Evolutionary conservation across 352 stramenopile species (phyloP).

Genomic region (Phytopythium boreale): DNA sequence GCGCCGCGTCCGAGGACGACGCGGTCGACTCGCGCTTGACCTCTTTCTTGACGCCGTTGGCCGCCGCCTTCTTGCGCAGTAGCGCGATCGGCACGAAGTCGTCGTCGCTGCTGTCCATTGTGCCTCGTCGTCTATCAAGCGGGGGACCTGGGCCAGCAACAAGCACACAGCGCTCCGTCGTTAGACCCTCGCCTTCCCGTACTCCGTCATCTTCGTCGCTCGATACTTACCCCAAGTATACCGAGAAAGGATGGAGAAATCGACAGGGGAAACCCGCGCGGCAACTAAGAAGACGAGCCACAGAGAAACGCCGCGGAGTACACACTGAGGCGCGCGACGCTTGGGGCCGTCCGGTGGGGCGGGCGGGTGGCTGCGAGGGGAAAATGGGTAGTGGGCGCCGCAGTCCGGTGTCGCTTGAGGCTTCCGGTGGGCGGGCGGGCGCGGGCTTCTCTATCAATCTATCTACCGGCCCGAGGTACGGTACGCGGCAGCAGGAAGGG

Average conservation of each 20-base stretch:
- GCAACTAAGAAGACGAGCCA: too few relatives aligned
- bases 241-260: constrained; percentile 1
- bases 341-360: not conserved
- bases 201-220: not conserved
- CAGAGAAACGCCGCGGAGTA: too few relatives aligned
- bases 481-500: too few relatives aligned
- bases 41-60: constrained; percentile 12
- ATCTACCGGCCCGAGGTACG: not conserved
- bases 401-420: not conserved
- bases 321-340: not conserved
- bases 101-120: constrained; percentile 76
- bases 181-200: not conserved
- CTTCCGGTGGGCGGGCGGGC: not conserved
- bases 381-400: not conserved
- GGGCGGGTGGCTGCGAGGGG: not conserved
- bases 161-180: not conserved
- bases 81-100: constrained; percentile 70
- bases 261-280: too few relatives aligned
- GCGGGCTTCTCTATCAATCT: not conserved
- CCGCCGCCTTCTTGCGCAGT: constrained; percentile 49
- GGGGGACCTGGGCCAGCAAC: not conserved
- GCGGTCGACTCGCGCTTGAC: not conserved
- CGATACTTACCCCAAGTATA: not conserved
- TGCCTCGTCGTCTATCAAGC: not conserved
- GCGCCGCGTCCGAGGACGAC: not conserved